Percentiles rank a stretch among this genome's conserved stretches.
These are phyloP conservation scores for Thalia dealbata DNA, from an alignment of 176 grass and related monocot species.

Conservation along the genomic window DNA sequence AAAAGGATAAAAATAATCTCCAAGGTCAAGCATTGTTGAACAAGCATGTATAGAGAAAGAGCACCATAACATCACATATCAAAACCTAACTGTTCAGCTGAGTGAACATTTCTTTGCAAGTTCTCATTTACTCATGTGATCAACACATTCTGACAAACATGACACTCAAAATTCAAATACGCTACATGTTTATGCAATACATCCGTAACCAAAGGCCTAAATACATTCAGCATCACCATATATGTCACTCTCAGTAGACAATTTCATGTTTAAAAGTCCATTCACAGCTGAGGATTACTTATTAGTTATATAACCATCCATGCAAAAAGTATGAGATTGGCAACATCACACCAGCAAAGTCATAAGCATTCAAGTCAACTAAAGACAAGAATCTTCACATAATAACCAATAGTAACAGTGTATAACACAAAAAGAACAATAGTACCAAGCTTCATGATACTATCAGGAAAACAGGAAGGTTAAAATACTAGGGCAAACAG, in stretches of 20 bases:
- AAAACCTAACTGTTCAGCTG: not conserved
- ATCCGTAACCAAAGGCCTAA: not conserved
- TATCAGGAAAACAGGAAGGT: not conserved
- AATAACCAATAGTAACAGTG: not conserved
- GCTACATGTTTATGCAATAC: not conserved
- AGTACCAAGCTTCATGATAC: not conserved
- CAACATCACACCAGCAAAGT: not conserved
- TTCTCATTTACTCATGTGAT: not conserved
- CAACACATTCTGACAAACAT: not conserved
- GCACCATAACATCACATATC: not conserved
- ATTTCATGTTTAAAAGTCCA: not conserved
- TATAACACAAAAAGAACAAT: too few relatives aligned
- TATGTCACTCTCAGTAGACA: not conserved
- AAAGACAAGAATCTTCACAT: not conserved
- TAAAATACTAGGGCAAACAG: not conserved
- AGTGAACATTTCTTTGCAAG: not conserved
- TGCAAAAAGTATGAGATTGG: not conserved
- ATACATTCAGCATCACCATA: not conserved
- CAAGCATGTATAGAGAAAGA: not conserved
- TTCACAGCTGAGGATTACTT: not conserved
- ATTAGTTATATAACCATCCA: not conserved
- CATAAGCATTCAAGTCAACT: not conserved
- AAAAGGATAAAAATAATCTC: not conserved
- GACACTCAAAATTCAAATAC: not conserved
- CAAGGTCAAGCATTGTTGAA: not conserved